Percentiles rank a stretch among this genome's conserved stretches.
Evolutionary conservation across 139 green algal species (phyloP).

Genomic region (Chlamydomonas sp.): DNA sequence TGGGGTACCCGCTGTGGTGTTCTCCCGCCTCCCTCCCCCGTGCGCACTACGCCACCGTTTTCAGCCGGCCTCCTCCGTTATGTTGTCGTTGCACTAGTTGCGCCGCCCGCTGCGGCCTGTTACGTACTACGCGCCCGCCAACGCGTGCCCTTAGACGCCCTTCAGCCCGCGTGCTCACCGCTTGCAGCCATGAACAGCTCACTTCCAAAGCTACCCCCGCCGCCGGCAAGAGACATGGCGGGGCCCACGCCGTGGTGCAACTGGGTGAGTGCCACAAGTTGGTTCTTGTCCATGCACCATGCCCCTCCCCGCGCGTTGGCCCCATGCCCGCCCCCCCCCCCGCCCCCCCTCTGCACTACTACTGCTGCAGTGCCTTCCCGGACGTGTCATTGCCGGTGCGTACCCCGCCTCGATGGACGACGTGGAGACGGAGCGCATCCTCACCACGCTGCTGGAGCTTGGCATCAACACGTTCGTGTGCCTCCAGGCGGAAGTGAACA

Average conservation of each 20-base stretch:
- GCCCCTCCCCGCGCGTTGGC: background rate
- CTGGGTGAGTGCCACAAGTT: conserved; percentile 3
- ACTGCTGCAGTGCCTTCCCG: conserved; percentile 3
- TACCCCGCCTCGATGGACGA: conserved; percentile 66
- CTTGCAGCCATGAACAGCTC: no score
- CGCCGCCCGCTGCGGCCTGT: no score
- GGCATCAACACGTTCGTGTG: conserved; percentile 78
- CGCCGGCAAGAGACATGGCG: conserved; percentile 13
- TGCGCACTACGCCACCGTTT: no score
- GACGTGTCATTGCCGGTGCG: conserved; percentile 12
- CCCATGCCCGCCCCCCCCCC: background rate
- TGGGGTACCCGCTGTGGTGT: no score
- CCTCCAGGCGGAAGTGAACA: conserved; percentile 72
- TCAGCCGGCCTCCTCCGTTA: no score
- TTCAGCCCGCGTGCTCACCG: no score
- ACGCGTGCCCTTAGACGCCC: no score
- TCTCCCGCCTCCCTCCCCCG: no score
- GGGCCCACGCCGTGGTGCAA: conserved; percentile 16
- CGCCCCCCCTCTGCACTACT: background rate
- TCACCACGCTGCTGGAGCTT: conserved; percentile 63
- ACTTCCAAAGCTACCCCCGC: conserved; percentile 5
- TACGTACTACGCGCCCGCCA: no score
- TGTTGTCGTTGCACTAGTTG: no score
- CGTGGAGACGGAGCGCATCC: conserved; percentile 59
- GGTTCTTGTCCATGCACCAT: background rate